phyloP scores from a whole-genome alignment of 2,329 filamentous ascomycete species.

The Sporothrix mexicana region DNA sequence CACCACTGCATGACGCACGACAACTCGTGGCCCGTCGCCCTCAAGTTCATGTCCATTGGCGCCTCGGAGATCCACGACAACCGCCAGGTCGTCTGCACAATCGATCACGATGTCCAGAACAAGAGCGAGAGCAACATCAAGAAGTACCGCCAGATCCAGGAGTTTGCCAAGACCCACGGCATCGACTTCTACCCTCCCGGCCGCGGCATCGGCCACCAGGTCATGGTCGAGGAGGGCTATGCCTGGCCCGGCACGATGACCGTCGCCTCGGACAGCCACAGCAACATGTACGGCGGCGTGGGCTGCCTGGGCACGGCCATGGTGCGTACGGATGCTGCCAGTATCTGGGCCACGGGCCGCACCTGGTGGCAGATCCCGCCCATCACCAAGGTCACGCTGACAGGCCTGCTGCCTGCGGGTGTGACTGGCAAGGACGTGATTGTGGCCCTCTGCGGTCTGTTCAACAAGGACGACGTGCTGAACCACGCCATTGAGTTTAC shows the following conservation, averaged over 20 bases:
- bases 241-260: conserved; percentile 82
- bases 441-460: conserved; percentile 82
- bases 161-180: conserved; percentile 79
- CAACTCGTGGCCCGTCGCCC: conserved; percentile 55
- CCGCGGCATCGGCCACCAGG: conserved; percentile 71
- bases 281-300: conserved; percentile 83
- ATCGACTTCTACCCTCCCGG: conserved; percentile 70
- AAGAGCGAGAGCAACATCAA: conserved; percentile 76
- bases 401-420: conserved; percentile 74
- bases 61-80: conserved; percentile 74
- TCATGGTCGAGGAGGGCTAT: conserved; percentile 85
- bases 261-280: conserved; percentile 80
- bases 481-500: conserved; percentile 92
- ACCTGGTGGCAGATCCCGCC: conserved; percentile 88
- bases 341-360: conserved; percentile 79
- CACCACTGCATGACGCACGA: conserved; percentile 83
- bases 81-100: conserved; percentile 77
- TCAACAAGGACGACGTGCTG: conserved; percentile 85
- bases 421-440: conserved; percentile 96
- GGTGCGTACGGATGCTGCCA: conserved; percentile 85
- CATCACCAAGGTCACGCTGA: conserved; percentile 80
- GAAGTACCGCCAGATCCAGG: conserved; percentile 82
- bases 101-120: conserved; percentile 92
- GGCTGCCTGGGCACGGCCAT: conserved; percentile 78
- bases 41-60: conserved; percentile 83